phyloP scores from a whole-genome alignment of 108 stramenopile genomes.

The Bacterosira constricta region DNA sequence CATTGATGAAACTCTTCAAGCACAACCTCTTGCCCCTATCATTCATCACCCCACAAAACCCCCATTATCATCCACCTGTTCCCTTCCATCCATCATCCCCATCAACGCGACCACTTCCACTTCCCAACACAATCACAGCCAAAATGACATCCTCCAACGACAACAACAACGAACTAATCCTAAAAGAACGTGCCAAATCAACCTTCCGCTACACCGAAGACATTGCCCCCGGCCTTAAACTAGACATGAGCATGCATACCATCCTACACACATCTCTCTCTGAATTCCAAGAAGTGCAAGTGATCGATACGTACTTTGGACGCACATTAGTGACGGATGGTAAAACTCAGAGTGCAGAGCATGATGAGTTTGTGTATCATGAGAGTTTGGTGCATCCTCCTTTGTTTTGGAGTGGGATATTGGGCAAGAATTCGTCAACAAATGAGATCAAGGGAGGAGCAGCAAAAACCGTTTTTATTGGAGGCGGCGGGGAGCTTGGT shows the following conservation, averaged over 20 bases:
- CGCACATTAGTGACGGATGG: conserved; percentile 88
- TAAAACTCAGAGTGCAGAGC: conserved; percentile 85
- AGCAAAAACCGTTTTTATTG: conserved; percentile 81
- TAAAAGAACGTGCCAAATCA: conserved; percentile 54
- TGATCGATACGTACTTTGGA: conserved; percentile 45
- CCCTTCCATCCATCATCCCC: no score
- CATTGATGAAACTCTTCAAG: no score
- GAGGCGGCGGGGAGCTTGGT: conserved; percentile 88
- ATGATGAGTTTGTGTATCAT: conserved; percentile 90
- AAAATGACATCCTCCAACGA: no score
- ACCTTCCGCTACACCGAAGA: conserved; percentile 59
- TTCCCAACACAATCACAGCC: no score
- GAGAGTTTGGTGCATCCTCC: conserved; percentile 84
- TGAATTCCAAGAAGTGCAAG: conserved; percentile 43
- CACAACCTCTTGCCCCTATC: no score
- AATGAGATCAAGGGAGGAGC: conserved; percentile 13
- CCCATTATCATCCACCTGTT: no score
- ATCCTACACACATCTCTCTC: conserved; percentile 57
- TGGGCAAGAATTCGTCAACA: conserved; percentile 13
- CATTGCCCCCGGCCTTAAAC: conserved; percentile 51
- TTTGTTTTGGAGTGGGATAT: conserved; percentile 53
- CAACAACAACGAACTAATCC: conserved; percentile 21
- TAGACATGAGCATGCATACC: conserved; percentile 55
- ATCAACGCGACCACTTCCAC: no score
- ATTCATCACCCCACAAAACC: no score